Evolutionary conservation across 305 asterid genomes (phyloP).

Genomic region (Fraxinus latifolia): DNA sequence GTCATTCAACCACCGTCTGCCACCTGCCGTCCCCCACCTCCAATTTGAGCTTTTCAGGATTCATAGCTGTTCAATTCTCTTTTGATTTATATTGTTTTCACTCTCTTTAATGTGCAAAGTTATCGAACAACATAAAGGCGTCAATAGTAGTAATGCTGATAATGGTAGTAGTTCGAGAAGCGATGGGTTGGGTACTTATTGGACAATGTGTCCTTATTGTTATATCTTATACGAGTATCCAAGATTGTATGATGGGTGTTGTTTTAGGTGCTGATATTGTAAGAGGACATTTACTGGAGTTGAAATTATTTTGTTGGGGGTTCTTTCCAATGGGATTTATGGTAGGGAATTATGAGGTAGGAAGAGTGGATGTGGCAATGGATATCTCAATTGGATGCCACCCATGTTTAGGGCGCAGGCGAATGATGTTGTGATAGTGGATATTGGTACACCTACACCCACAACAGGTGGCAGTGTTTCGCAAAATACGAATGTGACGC

Average conservation of each 20-base stretch:
- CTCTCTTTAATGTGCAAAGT: background rate
- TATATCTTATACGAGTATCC: slow-evolving; percentile 66
- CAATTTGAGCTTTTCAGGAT: background rate
- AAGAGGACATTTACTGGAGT: slow-evolving; percentile 70
- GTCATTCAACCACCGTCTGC: background rate
- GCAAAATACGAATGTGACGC: background rate
- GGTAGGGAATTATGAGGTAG: slow-evolving; percentile 29
- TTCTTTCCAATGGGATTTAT: slow-evolving; percentile 78
- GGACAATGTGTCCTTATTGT: slow-evolving; percentile 93
- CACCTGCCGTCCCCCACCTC: background rate
- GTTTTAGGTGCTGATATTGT: slow-evolving; percentile 66
- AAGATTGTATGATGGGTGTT: slow-evolving; percentile 62
- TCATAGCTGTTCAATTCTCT: background rate
- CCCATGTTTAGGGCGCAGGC: slow-evolving; percentile 42
- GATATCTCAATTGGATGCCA: slow-evolving; percentile 76
- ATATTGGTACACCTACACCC: background rate
- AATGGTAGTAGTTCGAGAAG: slow-evolving; percentile 5
- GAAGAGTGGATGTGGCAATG: slow-evolving; percentile 22
- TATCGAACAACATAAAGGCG: slow-evolving; percentile 12
- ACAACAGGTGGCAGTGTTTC: background rate
- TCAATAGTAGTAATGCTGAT: slow-evolving; percentile 16
- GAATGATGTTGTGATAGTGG: background rate
- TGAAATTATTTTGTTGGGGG: slow-evolving; percentile 64
- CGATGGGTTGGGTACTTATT: slow-evolving; percentile 31
- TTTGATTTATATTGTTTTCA: no score